A percentile compares a stretch with the other conserved stretches of the same genome.
phyloP scores from a whole-genome alignment of 768 basidiomycete genomes.

The Mycena epipterygia region DNA sequence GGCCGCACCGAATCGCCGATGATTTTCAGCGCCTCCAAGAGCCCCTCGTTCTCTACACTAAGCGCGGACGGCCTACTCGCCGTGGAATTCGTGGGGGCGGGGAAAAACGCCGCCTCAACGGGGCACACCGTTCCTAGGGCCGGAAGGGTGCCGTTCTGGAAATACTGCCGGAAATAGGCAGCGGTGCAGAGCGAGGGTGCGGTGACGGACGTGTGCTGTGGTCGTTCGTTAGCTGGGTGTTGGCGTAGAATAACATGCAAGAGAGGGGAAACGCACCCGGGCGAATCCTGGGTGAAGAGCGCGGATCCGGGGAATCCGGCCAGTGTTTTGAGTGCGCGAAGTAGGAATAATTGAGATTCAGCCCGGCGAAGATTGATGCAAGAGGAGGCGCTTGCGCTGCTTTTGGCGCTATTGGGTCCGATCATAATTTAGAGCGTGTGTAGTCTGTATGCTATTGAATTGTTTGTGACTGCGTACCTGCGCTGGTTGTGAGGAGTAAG shows the following conservation, averaged over 20 bases:
- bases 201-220: constrained; percentile 1
- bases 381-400: background rate
- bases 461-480: background rate
- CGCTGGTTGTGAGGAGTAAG: background rate
- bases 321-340: background rate
- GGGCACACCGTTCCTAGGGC: background rate
- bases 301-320: constrained; percentile 22
- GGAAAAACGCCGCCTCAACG: background rate
- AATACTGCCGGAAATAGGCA: background rate
- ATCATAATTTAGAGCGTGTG: background rate
- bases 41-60: too few species aligned
- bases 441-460: background rate
- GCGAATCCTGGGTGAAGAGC: constrained; percentile 19
- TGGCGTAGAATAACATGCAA: background rate
- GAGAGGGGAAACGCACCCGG: constrained; percentile 8
- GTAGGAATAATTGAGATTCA: background rate
- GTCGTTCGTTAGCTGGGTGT: background rate
- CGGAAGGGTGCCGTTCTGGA: constrained; percentile 16
- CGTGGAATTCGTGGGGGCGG: too few species aligned
- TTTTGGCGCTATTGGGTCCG: background rate
- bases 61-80: too few species aligned
- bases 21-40: too few species aligned
- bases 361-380: background rate
- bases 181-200: constrained; percentile 8
- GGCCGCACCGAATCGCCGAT: too few species aligned